Evolutionary conservation across 495 filamentous ascomycete species (phyloP).

Genomic region (Penicillium alfredii): DNA sequence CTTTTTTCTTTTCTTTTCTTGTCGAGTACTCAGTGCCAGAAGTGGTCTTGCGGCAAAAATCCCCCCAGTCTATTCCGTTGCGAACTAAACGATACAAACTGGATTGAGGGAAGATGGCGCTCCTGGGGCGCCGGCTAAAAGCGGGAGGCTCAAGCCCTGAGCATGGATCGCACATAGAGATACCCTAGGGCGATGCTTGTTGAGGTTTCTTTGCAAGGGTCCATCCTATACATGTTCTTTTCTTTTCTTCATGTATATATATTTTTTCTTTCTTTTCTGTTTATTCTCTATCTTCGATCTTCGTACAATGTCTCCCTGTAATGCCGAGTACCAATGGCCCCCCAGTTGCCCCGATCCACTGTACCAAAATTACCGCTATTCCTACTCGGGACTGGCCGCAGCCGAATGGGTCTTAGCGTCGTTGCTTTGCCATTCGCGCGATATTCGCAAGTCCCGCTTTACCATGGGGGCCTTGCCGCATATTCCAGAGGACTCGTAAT

Average conservation of each 20-base stretch:
- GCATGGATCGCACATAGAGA: background rate
- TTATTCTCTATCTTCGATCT: too few relatives aligned
- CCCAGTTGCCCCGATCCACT: too few relatives aligned
- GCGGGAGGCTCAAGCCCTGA: background rate
- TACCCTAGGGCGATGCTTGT: too few relatives aligned
- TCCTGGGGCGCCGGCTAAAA: background rate
- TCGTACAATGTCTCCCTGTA: too few relatives aligned
- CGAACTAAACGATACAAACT: background rate
- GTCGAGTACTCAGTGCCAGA: too few relatives aligned
- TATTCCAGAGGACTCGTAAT: slow-evolving; percentile 7
- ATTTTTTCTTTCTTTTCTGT: too few relatives aligned
- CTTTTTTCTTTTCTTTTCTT: background rate
- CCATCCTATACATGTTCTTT: too few relatives aligned
- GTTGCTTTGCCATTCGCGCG: background rate
- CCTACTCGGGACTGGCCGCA: background rate
- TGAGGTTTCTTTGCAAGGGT: too few relatives aligned
- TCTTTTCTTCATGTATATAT: too few relatives aligned
- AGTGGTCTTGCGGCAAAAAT: slow-evolving; percentile 2
- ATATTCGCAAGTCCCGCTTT: background rate
- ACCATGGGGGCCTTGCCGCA: slow-evolving; percentile 9
- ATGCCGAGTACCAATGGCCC: too few relatives aligned
- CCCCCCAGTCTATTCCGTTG: slow-evolving; percentile 2
- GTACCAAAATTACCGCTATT: too few relatives aligned
- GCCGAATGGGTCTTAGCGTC: background rate
- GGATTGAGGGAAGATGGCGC: too few relatives aligned